Evolutionary conservation across 805 yeast species (phyloP), one percentile per base, ranked within the genome.

Genomic region (Komagataella kurtzmanii): DNA sequence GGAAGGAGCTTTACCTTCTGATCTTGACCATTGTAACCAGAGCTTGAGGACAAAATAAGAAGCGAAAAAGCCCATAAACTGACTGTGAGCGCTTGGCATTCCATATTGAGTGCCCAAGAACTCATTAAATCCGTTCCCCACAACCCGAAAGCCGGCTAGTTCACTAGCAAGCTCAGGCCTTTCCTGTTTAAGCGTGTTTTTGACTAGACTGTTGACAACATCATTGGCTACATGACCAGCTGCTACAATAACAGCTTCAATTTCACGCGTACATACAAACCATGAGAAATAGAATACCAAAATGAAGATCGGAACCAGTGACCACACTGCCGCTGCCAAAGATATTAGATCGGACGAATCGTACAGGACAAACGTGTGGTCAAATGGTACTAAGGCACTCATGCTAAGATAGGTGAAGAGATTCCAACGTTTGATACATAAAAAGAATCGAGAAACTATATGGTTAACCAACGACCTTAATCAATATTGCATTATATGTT

Each of bases 21-120:
- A 2, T 14, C 10, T 61, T 55, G 68, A 64, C 79, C 79, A 68
- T 61, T 74, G 67, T 56, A 63, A 57, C 64, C 65, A 52, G 53
- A 75, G 44, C 50, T 71, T 68, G 53, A 85, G 71, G 2, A 72
- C 58, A 54, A 74, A 68, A 61, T 81, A 85, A 6, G 75, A 69
- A n/a, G 79, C 75, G 56, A 85, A 81, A 62, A 81, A 93, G 2
- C 96, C 95, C 89, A 91, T 85, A 65, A 90, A 93, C 67, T 91
- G 99, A 0, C 96, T 81, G 66, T 91, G 99, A 1, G 99, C 97
- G 51, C 90, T 81, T 0, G 99, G 99, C 97, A 91, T 91, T 0
- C 99, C 99, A 63, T 83, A 89, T 0, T 85, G 81, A 55, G 85
- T 73, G 53, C 79, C 65, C 47, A 19, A 18, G 44, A 30, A 21